phyloP scores from a whole-genome alignment of 1,139 yeast species.

The Suhomyces atakaporum region DNA sequence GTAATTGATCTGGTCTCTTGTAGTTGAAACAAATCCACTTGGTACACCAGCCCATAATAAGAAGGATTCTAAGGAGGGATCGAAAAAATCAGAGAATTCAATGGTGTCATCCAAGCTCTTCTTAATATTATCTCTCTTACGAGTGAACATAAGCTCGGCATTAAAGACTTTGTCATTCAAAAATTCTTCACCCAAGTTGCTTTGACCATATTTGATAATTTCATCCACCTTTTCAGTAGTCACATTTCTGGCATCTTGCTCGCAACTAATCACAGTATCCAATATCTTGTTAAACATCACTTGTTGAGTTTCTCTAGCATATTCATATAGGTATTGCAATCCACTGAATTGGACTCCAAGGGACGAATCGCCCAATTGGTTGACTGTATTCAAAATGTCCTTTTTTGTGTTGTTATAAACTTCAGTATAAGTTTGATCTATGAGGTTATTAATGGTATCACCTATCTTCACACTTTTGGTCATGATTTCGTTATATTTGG shows the following conservation, averaged over 20 bases:
- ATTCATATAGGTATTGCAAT: conserved; percentile 64
- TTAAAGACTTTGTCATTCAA: conserved; percentile 69
- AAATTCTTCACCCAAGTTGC: conserved; percentile 57
- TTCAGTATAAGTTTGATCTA: conserved; percentile 61
- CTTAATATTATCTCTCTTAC: conserved; percentile 63
- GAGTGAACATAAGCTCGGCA: conserved; percentile 80
- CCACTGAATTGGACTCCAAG: conserved; percentile 58
- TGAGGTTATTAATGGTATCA: conserved; percentile 60
- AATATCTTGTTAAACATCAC: conserved; percentile 66
- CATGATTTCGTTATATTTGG: conserved; percentile 60
- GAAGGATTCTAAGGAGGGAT: conserved; percentile 67
- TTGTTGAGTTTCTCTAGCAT: conserved; percentile 68
- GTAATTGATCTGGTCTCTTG: conserved; percentile 32
- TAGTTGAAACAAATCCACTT: conserved; percentile 28
- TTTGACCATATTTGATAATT: conserved; percentile 65
- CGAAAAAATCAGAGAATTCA: conserved; percentile 70
- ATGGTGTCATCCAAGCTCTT: conserved; percentile 62
- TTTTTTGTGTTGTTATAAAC: conserved; percentile 63
- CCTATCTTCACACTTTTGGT: conserved; percentile 54
- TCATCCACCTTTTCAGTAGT: conserved; percentile 63
- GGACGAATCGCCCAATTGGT: conserved; percentile 58
- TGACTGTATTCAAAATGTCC: conserved; percentile 55
- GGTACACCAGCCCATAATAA: conserved; percentile 47
- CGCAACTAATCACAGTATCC: conserved; percentile 65
- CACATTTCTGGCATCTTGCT: conserved; percentile 61